Percentiles rank a stretch among this genome's conserved stretches.
Evolutionary conservation across 2,329 filamentous ascomycete genomes (phyloP).

Genomic region (Aspergillus tubingensis): DNA sequence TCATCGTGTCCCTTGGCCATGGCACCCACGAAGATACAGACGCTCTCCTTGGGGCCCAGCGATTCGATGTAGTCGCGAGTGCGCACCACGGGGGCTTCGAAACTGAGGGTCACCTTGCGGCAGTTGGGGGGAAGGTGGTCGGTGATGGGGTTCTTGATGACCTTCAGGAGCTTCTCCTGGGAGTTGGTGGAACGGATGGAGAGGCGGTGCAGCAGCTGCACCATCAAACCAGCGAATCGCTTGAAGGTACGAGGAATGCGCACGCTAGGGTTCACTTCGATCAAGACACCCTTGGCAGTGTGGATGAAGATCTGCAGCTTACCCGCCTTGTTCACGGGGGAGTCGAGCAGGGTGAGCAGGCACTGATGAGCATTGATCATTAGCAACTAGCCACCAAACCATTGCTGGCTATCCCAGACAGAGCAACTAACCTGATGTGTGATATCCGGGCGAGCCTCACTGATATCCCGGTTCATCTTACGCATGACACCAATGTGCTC

Average conservation of each 20-base stretch:
- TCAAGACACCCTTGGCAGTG: constrained; percentile 93
- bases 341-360: constrained; percentile 93
- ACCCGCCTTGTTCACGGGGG: constrained; percentile 97
- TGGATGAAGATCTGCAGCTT: constrained; percentile 98
- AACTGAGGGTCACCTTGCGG: constrained; percentile 95
- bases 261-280: constrained; percentile 96
- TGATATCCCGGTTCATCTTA: constrained; percentile 99
- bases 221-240: constrained; percentile 97
- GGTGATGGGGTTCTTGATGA: constrained; percentile 97
- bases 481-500: constrained; percentile 99
- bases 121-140: constrained; percentile 96
- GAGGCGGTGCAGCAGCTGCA: constrained; percentile 91
- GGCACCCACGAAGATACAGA: constrained; percentile 95
- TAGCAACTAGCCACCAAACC: not conserved
- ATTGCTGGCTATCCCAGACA: not conserved
- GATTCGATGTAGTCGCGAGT: constrained; percentile 85
- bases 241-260: constrained; percentile 98
- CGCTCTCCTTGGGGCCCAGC: constrained; percentile 80
- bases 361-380: constrained; percentile 63
- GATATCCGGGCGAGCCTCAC: constrained; percentile 95
- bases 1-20: constrained; percentile 98
- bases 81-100: constrained; percentile 83
- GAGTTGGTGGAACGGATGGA: constrained; percentile 96
- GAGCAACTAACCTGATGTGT: constrained; percentile 81
- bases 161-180: constrained; percentile 94